phyloP scores from a whole-genome alignment of 768 basidiomycete species.

The Tricholoma terreum region DNA sequence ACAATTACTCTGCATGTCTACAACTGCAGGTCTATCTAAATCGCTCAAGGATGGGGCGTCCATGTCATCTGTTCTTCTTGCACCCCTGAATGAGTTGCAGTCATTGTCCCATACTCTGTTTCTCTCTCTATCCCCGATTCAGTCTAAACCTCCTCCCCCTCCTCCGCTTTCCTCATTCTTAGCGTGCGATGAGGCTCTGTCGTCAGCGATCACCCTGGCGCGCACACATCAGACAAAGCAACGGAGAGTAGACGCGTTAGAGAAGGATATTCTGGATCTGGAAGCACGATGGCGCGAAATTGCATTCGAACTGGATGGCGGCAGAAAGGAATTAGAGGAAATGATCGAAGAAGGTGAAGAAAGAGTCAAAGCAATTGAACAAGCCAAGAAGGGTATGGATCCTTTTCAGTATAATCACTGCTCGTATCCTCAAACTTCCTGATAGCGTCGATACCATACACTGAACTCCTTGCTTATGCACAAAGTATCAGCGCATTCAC shows the following conservation, averaged over 20 bases:
- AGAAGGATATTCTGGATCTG: slow-evolving; percentile 65
- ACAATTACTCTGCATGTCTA: slow-evolving; percentile 1
- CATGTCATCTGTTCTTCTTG: slow-evolving; percentile 61
- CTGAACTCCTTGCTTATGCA: slow-evolving; percentile 80
- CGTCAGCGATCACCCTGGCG: slow-evolving; percentile 60
- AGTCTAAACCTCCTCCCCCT: slow-evolving; percentile 59
- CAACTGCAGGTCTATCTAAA: slow-evolving; percentile 9
- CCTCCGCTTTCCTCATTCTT: slow-evolving; percentile 60
- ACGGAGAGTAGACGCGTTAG: slow-evolving; percentile 66
- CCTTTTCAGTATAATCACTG: neutral
- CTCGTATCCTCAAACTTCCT: neutral
- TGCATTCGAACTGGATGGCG: slow-evolving; percentile 60
- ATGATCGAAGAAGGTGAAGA: slow-evolving; percentile 76
- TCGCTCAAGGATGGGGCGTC: slow-evolving; percentile 27
- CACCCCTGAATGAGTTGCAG: slow-evolving; percentile 61
- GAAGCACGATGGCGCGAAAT: slow-evolving; percentile 68
- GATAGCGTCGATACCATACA: slow-evolving; percentile 75
- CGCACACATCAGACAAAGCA: slow-evolving; percentile 76
- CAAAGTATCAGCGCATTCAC: slow-evolving; percentile 84
- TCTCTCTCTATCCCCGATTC: slow-evolving; percentile 66
- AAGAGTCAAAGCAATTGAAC: slow-evolving; percentile 63
- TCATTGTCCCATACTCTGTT: slow-evolving; percentile 67
- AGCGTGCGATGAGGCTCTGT: slow-evolving; percentile 60
- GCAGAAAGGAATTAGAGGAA: slow-evolving; percentile 65
- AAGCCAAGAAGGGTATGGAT: slow-evolving; percentile 63